Conservation (phyloP, 1,284 basidiomycete species). For the Melampsora abietis-canadensis region DNA sequence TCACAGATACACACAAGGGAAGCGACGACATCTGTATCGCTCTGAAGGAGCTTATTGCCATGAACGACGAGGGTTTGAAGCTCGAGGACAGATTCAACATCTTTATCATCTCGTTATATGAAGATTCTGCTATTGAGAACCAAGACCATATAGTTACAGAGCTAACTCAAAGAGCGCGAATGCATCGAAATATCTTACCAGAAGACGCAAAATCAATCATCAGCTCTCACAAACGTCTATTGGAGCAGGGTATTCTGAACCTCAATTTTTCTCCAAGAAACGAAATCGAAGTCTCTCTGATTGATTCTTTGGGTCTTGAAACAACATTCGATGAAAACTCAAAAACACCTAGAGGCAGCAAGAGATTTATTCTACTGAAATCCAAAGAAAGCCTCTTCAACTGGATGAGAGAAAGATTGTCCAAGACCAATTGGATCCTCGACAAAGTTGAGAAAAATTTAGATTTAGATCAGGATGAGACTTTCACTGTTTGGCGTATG, state of each 20-base stretch:
- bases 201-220: neutral
- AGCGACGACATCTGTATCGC: neutral
- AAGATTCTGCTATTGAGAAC: neutral
- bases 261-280: neutral
- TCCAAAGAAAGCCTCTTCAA: neutral
- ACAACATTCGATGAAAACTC: too few species aligned
- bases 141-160: neutral
- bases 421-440: neutral
- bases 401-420: neutral
- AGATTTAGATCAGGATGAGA: neutral
- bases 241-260: neutral
- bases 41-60: neutral
- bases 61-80: neutral
- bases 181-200: neutral
- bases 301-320: neutral
- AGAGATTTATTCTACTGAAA: neutral
- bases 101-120: neutral
- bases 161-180: neutral
- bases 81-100: slow-evolving; percentile 2
- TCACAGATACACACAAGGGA: neutral
- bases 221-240: neutral
- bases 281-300: neutral
- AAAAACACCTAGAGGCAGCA: neutral
- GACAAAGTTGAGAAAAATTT: neutral
- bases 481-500: neutral